A percentile compares a stretch with the other conserved stretches of the same genome.
Evolutionary conservation across 75 land plant genomes (phyloP).

Genomic region (Pinus taeda): DNA sequence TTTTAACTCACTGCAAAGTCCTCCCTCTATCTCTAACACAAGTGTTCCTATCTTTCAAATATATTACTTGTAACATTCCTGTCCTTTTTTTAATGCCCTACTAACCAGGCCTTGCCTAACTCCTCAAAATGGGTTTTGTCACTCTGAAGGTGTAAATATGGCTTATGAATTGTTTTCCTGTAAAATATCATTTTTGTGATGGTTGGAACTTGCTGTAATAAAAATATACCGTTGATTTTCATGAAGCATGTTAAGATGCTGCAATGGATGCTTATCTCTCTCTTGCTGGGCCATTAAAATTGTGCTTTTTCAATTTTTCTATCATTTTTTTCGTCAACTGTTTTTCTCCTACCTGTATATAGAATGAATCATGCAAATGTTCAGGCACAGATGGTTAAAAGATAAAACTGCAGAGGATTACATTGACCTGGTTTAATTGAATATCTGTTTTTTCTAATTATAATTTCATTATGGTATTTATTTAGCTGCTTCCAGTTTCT

Average conservation of each 20-base stretch:
- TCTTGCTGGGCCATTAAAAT: not conserved
- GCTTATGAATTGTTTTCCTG: not conserved
- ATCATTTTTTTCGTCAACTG: not conserved
- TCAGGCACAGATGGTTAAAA: not conserved
- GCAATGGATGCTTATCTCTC: not conserved
- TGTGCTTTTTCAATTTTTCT: too few species aligned
- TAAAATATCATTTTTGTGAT: not conserved
- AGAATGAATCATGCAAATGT: not conserved
- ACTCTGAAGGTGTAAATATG: too few species aligned
- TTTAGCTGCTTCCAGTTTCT: not conserved
- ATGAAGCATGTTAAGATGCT: too few species aligned
- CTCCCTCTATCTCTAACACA: not conserved
- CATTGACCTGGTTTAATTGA: not conserved
- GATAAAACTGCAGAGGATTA: not conserved
- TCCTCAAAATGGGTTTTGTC: too few species aligned
- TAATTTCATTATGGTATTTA: not conserved
- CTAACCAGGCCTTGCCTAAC: not conserved
- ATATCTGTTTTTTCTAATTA: not conserved
- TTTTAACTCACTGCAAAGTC: not conserved
- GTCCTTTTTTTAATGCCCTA: not conserved
- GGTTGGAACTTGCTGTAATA: not conserved
- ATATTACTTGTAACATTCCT: not conserved
- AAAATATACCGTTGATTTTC: not conserved
- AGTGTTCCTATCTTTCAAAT: not conserved
- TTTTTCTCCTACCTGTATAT: not conserved